These are phyloP conservation scores for Penicillium sp. DNA, from an alignment of 2,329 filamentous ascomycete genomes.

Conservation along the genomic window DNA sequence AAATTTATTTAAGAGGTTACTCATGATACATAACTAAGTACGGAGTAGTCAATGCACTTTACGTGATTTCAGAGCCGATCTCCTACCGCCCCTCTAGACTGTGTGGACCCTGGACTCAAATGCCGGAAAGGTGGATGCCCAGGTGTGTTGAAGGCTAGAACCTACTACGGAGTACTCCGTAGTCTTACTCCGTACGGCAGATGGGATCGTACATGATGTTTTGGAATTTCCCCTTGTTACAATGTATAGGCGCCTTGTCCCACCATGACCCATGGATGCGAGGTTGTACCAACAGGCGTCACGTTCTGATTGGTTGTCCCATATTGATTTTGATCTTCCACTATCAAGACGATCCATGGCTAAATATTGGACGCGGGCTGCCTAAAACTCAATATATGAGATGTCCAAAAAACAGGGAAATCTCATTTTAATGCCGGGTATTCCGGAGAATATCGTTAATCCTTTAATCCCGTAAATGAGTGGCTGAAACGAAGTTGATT, in stretches of 20 bases:
- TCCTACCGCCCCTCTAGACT: not conserved
- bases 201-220: not conserved
- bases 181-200: not conserved
- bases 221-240: not conserved
- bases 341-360: not conserved
- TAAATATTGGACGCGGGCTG: not conserved
- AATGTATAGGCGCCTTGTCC: not conserved
- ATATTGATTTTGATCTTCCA: not conserved
- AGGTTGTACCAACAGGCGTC: not conserved
- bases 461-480: not conserved
- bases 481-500: slow-evolving; percentile 17
- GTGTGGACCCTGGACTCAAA: not conserved
- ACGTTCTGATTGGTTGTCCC: not conserved
- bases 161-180: not conserved
- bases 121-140: not conserved
- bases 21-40: no score
- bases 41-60: not conserved
- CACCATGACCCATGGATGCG: not conserved
- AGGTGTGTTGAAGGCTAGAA: not conserved
- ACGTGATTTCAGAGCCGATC: not conserved
- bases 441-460: no score
- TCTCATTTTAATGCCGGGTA: not conserved
- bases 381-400: not conserved
- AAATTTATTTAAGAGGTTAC: no score
- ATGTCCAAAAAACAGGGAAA: not conserved